These are phyloP conservation scores for Crepidotus variabilis DNA, from an alignment of 768 basidiomycete genomes.

Conservation along the genomic window DNA sequence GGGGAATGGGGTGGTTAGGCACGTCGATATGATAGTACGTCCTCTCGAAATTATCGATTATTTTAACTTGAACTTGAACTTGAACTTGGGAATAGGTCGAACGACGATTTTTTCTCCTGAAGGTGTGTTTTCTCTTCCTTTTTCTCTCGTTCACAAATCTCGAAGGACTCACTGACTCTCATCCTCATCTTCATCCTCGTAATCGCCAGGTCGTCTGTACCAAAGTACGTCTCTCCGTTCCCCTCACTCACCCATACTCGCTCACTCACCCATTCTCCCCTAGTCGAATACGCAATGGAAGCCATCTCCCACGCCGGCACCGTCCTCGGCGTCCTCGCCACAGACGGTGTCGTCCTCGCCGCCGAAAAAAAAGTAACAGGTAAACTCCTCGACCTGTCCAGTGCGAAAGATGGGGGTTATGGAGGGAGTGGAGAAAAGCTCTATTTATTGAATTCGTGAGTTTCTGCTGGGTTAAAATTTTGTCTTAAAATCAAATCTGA, in stretches of 20 bases:
- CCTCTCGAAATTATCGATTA: background rate
- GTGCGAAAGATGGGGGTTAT: conserved; percentile 82
- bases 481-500: no score
- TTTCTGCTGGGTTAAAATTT: no score
- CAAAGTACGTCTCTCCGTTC: conserved; percentile 64
- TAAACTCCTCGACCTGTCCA: conserved; percentile 90
- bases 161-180: background rate
- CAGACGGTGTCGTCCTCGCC: conserved; percentile 87
- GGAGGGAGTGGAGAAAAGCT: conserved; percentile 99
- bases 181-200: conserved; percentile 8
- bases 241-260: background rate
- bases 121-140: conserved; percentile 63
- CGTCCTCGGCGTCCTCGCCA: conserved; percentile 88
- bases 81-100: conserved; percentile 52
- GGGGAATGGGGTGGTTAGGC: no score
- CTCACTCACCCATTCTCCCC: background rate
- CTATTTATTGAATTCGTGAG: conserved; percentile 88
- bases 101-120: conserved; percentile 99
- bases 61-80: no score
- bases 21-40: conserved; percentile 92
- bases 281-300: conserved; percentile 99
- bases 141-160: no score
- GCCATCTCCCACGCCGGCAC: conserved; percentile 96
- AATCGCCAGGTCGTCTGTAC: conserved; percentile 80
- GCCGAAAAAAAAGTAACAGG: conserved; percentile 99